These are phyloP conservation scores for Drechmeria coniospora DNA, from an alignment of 2,329 filamentous ascomycete genomes.

Conservation along the genomic window DNA sequence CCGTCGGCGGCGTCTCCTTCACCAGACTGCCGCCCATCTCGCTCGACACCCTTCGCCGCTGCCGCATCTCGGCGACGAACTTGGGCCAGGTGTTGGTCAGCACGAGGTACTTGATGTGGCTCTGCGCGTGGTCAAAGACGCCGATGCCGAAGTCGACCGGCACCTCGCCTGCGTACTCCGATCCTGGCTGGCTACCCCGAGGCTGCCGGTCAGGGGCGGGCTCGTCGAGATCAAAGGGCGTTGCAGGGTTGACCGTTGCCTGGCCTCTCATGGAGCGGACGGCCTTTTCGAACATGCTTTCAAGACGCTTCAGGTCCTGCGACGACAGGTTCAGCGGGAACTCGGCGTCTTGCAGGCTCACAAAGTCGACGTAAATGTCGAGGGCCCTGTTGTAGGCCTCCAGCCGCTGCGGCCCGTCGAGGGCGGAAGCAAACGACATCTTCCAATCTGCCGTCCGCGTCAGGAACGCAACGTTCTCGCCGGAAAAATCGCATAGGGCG, in stretches of 20 bases:
- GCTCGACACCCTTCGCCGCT: conserved; percentile 3
- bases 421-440: conserved; percentile 8
- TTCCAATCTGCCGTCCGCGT: conserved; percentile 40
- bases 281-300: conserved; percentile 36
- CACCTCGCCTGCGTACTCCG: conserved; percentile 23
- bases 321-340: conserved; percentile 50
- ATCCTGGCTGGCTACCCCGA: background rate
- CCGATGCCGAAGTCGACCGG: conserved; percentile 28
- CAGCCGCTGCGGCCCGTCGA: conserved; percentile 7
- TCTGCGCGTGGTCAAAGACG: conserved; percentile 43
- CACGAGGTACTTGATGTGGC: conserved; percentile 48
- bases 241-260: conserved; percentile 17
- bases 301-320: conserved; percentile 31
- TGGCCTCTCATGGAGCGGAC: conserved; percentile 26
- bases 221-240: conserved; percentile 20
- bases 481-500: conserved; percentile 49
- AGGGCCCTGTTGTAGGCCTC: conserved; percentile 42
- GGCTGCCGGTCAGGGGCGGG: background rate
- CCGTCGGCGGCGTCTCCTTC: no score
- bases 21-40: conserved; percentile 5
- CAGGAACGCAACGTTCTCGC: conserved; percentile 54
- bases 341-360: conserved; percentile 41
- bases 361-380: conserved; percentile 43
- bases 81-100: conserved; percentile 53
- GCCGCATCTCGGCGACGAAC: conserved; percentile 21